Evolutionary conservation across 345 rosid genomes (phyloP), one percentile per base, ranked within the genome.

Genomic region (Rhizophora mangle): DNA sequence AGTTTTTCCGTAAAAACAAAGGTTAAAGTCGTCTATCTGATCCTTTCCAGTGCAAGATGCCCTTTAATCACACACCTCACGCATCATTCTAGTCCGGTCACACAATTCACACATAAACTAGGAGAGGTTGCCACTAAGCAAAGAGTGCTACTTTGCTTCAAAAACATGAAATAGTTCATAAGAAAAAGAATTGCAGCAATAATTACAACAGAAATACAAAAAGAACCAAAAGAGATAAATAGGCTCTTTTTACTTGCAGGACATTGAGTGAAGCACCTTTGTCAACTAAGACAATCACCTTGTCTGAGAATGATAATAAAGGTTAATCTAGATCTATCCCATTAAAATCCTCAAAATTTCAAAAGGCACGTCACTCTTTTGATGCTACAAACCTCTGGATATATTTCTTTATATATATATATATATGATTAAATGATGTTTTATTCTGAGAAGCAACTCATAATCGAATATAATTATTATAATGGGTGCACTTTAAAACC

Each of bases 261-360:
- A 69, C 67, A 63, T 60, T 63, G 75, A 66, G 74, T 56, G 69
- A 65, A 37, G 32, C 65, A 26, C 64, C 75, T 72, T 77, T 79
- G 75, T 79, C 82, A 84, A 77, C 79, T 63, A 70, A 70, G 66
- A 58, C 64, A 75, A 79, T 84, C 77, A 77, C 74, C 64, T 62
- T 81, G 85, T 82, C 79, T 71, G 68, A 65, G 74, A 82, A 63
- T 72, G 85, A 84, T 59, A 76, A 47, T 78, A 83, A 69, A 81
- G 71, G 76, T 75, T 73, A 78, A 78, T 80, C 79, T 59, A 43
- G 22, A 58, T 21, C 72, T 56, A 54, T 65, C 56, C 37, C 37
- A 51, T 27, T 65, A 52, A 29, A 67, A 57, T 49, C 52, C 71
- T 22, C 58, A 51, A 57, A 56, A 43, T 71, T 73, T 55, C 15